phyloP scores from a whole-genome alignment of 2,329 filamentous ascomycete species.

The Ophiognomonia clavigignenti-juglandacearum region DNA sequence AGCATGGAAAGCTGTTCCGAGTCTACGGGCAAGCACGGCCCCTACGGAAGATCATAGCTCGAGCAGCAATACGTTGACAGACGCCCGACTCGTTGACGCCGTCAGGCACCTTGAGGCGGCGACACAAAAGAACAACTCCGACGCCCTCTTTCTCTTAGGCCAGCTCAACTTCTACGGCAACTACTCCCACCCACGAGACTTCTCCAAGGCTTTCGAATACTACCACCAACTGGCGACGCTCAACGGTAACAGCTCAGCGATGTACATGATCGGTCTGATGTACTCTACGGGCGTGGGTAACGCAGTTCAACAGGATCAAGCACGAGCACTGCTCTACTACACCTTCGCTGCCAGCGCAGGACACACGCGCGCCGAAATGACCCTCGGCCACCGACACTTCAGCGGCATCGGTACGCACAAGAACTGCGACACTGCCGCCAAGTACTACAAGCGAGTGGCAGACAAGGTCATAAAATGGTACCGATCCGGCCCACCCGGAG shows the following conservation, averaged over 20 bases:
- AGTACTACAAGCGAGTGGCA: slow-evolving; percentile 89
- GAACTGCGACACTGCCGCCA: slow-evolving; percentile 77
- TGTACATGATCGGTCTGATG: slow-evolving; percentile 94
- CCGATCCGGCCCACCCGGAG: slow-evolving; percentile 84
- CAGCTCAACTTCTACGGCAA: slow-evolving; percentile 98
- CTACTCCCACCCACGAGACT: slow-evolving; percentile 79
- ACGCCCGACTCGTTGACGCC: slow-evolving; percentile 43
- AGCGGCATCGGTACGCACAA: slow-evolving; percentile 79
- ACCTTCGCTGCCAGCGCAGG: slow-evolving; percentile 85
- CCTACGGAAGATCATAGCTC: slow-evolving; percentile 26
- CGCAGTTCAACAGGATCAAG: slow-evolving; percentile 78
- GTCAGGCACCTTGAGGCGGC: slow-evolving; percentile 49
- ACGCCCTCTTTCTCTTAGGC: slow-evolving; percentile 84
- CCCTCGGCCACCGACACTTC: slow-evolving; percentile 80
- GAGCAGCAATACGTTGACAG: slow-evolving; percentile 28
- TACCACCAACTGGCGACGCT: slow-evolving; percentile 73
- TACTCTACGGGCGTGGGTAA: slow-evolving; percentile 88
- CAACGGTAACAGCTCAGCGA: slow-evolving; percentile 84
- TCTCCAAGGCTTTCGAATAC: slow-evolving; percentile 71
- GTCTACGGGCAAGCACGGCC: slow-evolving; percentile 42
- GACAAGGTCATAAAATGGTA: slow-evolving; percentile 89
- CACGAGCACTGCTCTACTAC: slow-evolving; percentile 88
- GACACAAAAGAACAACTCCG: slow-evolving; percentile 58
- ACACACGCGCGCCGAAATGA: slow-evolving; percentile 87
- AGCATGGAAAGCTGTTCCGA: slow-evolving; percentile 44